A percentile compares a stretch with the other conserved stretches of the same genome.
Evolutionary conservation across 75 land plant species (phyloP).

Genomic region (Pinus albicaulis): DNA sequence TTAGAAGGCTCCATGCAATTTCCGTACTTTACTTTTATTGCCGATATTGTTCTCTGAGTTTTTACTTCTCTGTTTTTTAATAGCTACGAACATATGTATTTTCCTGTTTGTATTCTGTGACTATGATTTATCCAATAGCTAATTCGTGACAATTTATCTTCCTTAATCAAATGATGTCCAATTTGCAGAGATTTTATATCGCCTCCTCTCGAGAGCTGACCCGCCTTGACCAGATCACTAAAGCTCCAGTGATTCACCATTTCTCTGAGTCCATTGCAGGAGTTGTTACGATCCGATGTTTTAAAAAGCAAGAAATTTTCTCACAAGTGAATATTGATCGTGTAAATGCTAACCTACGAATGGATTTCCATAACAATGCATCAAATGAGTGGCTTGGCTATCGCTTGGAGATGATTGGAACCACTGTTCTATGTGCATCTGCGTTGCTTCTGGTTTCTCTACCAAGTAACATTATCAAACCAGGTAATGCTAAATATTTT

Average conservation of each 20-base stretch:
- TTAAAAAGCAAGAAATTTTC: constrained; percentile 66
- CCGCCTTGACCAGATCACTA: constrained; percentile 86
- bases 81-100: too few relatives aligned
- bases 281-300: constrained; percentile 77
- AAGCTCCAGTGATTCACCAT: constrained; percentile 97
- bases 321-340: constrained; percentile 59
- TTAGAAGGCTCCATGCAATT: too few relatives aligned
- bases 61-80: too few relatives aligned
- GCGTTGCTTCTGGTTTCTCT: constrained; percentile 80
- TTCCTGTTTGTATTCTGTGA: too few relatives aligned
- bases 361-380: constrained; percentile 95
- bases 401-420: constrained; percentile 87
- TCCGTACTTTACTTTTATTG: too few relatives aligned
- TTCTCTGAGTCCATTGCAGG: constrained; percentile 92
- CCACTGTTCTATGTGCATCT: constrained; percentile 67
- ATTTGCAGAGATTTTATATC: constrained; percentile 75
- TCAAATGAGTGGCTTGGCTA: constrained; percentile 98
- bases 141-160: not conserved
- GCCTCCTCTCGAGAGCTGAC: constrained; percentile 88
- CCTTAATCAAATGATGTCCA: not conserved
- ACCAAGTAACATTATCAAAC: constrained; percentile 67
- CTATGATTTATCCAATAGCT: not conserved
- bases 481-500: constrained; percentile 44
- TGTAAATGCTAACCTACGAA: constrained; percentile 82
- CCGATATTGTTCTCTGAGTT: too few relatives aligned